Conservation (phyloP, 805 yeast genomes). For the Lachancea dasiensis region DNA sequence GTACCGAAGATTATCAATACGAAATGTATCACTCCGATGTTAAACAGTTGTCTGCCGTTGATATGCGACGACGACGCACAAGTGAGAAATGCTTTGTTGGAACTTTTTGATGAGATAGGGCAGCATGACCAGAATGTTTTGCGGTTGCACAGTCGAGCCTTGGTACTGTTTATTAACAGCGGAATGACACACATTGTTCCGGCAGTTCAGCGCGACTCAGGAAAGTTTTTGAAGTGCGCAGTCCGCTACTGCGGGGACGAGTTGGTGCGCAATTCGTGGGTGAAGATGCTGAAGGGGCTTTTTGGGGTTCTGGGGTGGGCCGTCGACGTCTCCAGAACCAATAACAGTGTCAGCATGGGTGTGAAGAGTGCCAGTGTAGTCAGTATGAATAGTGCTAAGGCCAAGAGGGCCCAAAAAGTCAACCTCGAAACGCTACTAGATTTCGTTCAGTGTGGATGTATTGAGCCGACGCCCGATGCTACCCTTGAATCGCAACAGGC, state of each 20-base stretch:
- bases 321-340: constrained; percentile 25
- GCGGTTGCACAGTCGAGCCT: constrained; percentile 51
- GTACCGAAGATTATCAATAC: constrained; percentile 40
- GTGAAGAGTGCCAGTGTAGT: constrained; percentile 12
- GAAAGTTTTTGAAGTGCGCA: constrained; percentile 57
- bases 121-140: constrained; percentile 47
- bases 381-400: constrained; percentile 11
- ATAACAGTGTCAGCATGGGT: constrained; percentile 24
- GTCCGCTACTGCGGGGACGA: constrained; percentile 50
- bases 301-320: constrained; percentile 74
- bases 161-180: constrained; percentile 72
- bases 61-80: constrained; percentile 52
- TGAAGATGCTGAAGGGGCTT: constrained; percentile 59
- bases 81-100: constrained; percentile 55
- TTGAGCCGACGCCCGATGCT: constrained; percentile 14
- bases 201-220: constrained; percentile 67
- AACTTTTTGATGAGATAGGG: constrained; percentile 44
- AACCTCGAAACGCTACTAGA: constrained; percentile 36
- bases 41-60: constrained; percentile 28
- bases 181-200: constrained; percentile 92
- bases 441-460: constrained; percentile 41
- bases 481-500: constrained; percentile 11
- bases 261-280: constrained; percentile 58
- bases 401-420: constrained; percentile 19
- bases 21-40: constrained; percentile 27